A percentile compares a stretch with the other conserved stretches of the same genome.
Evolutionary conservation across 208 protist species (phyloP).

Genomic region (Lotmaria passim): DNA sequence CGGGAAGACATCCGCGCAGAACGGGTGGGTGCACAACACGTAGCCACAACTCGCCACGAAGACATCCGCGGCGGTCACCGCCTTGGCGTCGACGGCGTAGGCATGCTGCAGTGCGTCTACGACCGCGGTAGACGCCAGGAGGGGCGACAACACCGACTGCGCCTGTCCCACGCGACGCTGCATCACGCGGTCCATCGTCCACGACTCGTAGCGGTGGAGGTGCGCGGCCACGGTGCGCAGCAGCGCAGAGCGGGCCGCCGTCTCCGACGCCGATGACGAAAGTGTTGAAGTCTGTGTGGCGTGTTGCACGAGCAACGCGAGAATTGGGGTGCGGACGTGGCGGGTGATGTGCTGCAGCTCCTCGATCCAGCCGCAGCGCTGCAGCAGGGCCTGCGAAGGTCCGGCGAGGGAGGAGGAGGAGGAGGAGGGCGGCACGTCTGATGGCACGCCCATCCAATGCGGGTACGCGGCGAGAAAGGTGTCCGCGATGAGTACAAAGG

Average conservation of each 20-base stretch:
- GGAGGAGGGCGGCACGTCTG: conserved; percentile 5
- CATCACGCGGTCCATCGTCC: conserved; percentile 34
- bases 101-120: conserved; percentile 31
- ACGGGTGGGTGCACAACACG: conserved; percentile 64
- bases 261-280: conserved; percentile 6
- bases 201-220: conserved; percentile 43
- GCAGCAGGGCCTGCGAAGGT: background rate
- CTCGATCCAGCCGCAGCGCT: conserved; percentile 40
- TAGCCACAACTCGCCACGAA: conserved; percentile 72
- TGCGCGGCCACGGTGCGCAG: conserved; percentile 40
- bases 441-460: conserved; percentile 36
- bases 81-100: conserved; percentile 31
- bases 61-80: conserved; percentile 60
- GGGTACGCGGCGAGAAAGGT: conserved; percentile 33
- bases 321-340: conserved; percentile 47
- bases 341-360: conserved; percentile 48
- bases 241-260: conserved; percentile 9
- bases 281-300: conserved; percentile 25
- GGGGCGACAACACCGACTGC: conserved; percentile 17
- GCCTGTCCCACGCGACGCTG: conserved; percentile 29
- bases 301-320: conserved; percentile 44
- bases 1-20: conserved; percentile 56
- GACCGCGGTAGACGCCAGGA: conserved; percentile 37
- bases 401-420: background rate
- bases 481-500: conserved; percentile 32